These are phyloP conservation scores for Penstemon newberryi DNA, from an alignment of 257 asterid species.

Conservation along the genomic window DNA sequence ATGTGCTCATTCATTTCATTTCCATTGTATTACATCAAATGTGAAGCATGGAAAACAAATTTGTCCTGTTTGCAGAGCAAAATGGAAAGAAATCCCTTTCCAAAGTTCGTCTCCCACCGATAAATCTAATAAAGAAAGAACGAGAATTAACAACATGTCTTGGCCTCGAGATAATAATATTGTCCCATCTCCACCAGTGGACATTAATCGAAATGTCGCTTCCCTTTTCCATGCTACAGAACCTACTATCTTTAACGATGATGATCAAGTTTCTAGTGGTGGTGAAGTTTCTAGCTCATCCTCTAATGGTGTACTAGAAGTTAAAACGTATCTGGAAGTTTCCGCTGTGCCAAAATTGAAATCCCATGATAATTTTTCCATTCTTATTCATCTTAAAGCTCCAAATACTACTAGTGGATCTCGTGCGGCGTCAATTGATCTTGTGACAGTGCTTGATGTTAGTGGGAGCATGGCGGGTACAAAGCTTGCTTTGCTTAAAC, in stretches of 20 bases:
- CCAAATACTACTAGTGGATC: constrained; percentile 42
- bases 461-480: constrained; percentile 99
- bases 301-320: constrained; percentile 40
- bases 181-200: constrained; percentile 53
- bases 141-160: constrained; percentile 37
- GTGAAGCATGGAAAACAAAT: constrained; percentile 79
- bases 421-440: constrained; percentile 74
- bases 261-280: constrained; percentile 55
- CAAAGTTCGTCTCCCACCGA: constrained; percentile 43
- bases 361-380: constrained; percentile 45
- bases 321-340: constrained; percentile 62
- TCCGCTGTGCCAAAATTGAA: constrained; percentile 56
- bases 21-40: constrained; percentile 79
- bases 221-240: constrained; percentile 40
- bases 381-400: constrained; percentile 81
- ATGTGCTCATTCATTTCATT: constrained; percentile 91
- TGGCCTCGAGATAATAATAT: constrained; percentile 47
- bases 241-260: constrained; percentile 67
- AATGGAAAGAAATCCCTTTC: constrained; percentile 87
- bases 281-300: constrained; percentile 25
- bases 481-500: constrained; percentile 82
- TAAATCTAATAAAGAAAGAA: constrained; percentile 34
- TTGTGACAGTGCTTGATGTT: constrained; percentile 84
- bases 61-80: constrained; percentile 88
- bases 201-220: constrained; percentile 28